Evolutionary conservation across 257 asterid species (phyloP).

Genomic region (Solanum rostratum): DNA sequence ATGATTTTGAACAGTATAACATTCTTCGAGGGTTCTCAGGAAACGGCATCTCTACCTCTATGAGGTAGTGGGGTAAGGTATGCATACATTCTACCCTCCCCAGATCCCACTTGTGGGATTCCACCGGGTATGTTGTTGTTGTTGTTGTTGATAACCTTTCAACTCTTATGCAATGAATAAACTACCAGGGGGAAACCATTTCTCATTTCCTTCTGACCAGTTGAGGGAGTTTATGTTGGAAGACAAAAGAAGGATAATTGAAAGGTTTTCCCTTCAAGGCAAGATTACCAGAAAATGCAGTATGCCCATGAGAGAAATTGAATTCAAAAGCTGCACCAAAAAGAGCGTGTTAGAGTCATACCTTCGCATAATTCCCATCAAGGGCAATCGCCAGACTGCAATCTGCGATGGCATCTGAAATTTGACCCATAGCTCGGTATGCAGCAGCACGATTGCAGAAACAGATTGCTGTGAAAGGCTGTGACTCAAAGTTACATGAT

Average conservation of each 20-base stretch:
- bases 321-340: neutral
- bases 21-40: too few species aligned
- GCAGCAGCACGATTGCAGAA: conserved; percentile 97
- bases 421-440: conserved; percentile 78
- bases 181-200: neutral
- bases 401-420: conserved; percentile 85
- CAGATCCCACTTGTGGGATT: too few species aligned
- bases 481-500: conserved; percentile 75
- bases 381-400: conserved; percentile 93
- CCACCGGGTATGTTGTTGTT: too few species aligned
- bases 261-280: neutral
- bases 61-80: too few species aligned
- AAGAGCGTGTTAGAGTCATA: conserved; percentile 14
- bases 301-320: neutral
- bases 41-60: too few species aligned
- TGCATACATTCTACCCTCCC: too few species aligned
- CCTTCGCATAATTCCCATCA: conserved; percentile 77
- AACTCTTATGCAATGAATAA: neutral
- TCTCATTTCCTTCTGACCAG: neutral
- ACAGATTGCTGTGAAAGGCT: conserved; percentile 87
- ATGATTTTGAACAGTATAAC: neutral
- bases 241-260: neutral
- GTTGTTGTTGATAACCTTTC: too few species aligned
- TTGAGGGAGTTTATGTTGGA: neutral
- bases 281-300: neutral